Evolutionary conservation across 352 stramenopile species (phyloP), one percentile per base, ranked within the genome.

Genomic region (Phytophthora europaea): DNA sequence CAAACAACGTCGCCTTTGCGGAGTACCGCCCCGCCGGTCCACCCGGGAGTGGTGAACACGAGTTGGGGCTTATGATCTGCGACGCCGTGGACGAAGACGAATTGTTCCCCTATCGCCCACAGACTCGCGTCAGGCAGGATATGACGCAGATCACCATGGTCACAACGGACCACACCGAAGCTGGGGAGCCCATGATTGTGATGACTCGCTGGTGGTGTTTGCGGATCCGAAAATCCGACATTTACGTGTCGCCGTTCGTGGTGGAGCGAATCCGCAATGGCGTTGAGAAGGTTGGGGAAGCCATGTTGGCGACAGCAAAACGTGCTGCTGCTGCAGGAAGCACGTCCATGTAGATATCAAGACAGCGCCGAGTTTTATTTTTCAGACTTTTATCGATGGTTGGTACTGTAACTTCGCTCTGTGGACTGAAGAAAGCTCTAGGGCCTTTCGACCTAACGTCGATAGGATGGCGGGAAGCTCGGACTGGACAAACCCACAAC

Each of bases 81-180:
- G 72, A 89, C 50, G 72, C 61, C 26, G 75, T 87, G 20, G 72
- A 83, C 36, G 66, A 80, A 50, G 82, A 87, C 40, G 79, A 79
- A 12, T 20, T 82, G 47, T 79, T 78, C 26, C 76, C 81, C 40
- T 88, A 89, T 58, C 77, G 69, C 1, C 68, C 53, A 8, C 33
- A 57, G 38, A 67, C 73, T n/a, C 69, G 81, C 16, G 40, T 87
- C 15, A 70, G 79, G 6, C 73, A 84, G 15, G 76, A 85, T 56
- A 50, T 82, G 23, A 73, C 75, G 0, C 54, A 59, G 8, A 72
- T 76, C 59, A 76, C 31, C 2, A 68, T 56, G 62, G 26, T 76
- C 20, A 23, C 61, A 12, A 62, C 34, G 36, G 38, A 67, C 18
- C 40, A 51, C 48, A 23, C 33, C 36, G 20, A 62, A 18, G 4